These are phyloP conservation scores for Fusarium tjaetaba DNA, from an alignment of 2,329 filamentous ascomycete genomes.

Conservation along the genomic window DNA sequence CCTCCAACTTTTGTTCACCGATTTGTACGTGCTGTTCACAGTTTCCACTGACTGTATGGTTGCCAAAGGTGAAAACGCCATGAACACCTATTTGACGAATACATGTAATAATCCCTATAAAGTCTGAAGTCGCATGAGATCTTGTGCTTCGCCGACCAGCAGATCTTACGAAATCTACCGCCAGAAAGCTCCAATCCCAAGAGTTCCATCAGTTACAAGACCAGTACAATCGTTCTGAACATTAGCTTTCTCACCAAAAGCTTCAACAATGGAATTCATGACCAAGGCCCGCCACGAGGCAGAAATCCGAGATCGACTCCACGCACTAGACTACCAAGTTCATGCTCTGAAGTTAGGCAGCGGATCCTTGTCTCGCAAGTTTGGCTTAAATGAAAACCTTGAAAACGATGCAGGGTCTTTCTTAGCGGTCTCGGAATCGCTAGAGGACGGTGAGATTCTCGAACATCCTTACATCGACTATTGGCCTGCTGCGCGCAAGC, in stretches of 20 bases:
- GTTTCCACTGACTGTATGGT: rapidly evolving
- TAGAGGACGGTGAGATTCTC: not conserved
- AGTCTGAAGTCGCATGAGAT: no score
- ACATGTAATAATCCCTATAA: no score
- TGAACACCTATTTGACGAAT: no score
- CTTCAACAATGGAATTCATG: rapidly evolving
- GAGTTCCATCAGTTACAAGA: no score
- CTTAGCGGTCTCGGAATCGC: not conserved
- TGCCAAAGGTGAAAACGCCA: not conserved
- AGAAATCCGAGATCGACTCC: not conserved
- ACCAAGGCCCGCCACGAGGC: not conserved
- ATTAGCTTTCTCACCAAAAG: rapidly evolving
- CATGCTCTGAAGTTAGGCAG: not conserved
- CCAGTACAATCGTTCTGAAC: no score
- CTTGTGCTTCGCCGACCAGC: no score
- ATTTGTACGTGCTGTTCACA: rapidly evolving
- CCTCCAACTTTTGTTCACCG: not conserved
- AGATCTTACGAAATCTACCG: no score
- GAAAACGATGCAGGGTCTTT: not conserved
- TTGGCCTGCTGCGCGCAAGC: not conserved
- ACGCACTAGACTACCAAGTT: not conserved
- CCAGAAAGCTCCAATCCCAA: no score
- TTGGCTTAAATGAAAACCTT: not conserved
- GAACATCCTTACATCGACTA: not conserved
- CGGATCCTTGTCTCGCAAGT: not conserved